Conservation (phyloP, 148 eudicot genomes). For the Spergularia marina region DNA sequence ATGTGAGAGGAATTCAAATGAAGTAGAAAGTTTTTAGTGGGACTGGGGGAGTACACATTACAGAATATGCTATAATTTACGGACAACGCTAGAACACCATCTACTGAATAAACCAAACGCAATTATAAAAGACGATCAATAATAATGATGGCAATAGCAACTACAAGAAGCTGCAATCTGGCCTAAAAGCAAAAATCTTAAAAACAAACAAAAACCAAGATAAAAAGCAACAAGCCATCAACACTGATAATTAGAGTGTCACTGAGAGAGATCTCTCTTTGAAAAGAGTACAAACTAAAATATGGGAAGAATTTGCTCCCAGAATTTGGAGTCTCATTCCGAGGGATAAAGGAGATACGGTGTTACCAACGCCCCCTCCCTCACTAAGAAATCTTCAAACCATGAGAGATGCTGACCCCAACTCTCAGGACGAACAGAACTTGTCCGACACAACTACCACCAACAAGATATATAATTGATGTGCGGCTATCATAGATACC, state of each 20-base stretch:
- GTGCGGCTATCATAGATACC: neutral
- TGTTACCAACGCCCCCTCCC: neutral
- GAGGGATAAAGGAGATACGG: neutral
- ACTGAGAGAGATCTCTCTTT: neutral
- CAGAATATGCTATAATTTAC: too few species aligned
- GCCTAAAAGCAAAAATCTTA: too few species aligned
- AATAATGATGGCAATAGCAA: neutral
- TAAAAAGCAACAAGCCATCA: neutral
- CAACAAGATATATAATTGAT: neutral
- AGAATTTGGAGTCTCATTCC: neutral
- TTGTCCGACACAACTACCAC: neutral
- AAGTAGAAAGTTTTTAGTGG: too few species aligned
- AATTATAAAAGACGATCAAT: neutral
- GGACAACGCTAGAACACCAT: too few species aligned
- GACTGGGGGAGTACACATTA: too few species aligned
- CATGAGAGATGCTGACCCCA: neutral
- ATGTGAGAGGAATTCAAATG: too few species aligned
- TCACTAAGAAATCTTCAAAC: neutral
- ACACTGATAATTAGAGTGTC: neutral
- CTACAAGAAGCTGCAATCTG: neutral
- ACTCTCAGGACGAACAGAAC: neutral
- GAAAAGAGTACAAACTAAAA: neutral
- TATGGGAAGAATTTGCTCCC: neutral
- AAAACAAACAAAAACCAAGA: too few species aligned
- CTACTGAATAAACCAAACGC: neutral